phyloP scores from a whole-genome alignment of 257 asterid species.

The Solanum commersonii region DNA sequence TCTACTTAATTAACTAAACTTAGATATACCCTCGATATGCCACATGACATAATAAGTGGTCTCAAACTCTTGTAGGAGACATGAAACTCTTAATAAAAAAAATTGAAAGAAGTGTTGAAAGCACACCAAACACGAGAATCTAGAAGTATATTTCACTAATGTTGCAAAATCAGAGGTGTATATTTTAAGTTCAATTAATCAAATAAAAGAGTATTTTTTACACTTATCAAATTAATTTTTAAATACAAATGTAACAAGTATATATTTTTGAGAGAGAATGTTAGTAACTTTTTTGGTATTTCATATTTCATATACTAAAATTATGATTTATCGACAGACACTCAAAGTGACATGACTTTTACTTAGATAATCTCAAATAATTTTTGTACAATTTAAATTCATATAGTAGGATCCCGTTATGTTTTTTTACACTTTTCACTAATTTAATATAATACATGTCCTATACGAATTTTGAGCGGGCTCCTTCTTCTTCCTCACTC shows the following conservation, averaged over 20 bases:
- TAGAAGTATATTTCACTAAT: no score
- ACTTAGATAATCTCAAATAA: no score
- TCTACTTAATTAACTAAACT: neutral
- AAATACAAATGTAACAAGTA: neutral
- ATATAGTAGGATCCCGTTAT: fast-evolving
- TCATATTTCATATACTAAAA: neutral
- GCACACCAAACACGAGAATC: neutral
- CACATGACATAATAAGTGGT: neutral
- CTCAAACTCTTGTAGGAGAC: no score
- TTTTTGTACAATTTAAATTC: no score
- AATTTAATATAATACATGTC: fast-evolving
- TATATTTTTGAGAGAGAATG: neutral
- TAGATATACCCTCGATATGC: neutral
- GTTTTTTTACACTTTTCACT: neutral
- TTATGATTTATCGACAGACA: neutral
- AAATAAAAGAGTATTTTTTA: neutral
- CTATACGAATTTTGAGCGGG: neutral
- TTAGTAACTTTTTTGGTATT: neutral
- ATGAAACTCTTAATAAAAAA: neutral
- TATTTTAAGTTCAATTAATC: no score
- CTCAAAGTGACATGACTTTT: neutral
- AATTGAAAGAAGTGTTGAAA: neutral
- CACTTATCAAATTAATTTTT: neutral
- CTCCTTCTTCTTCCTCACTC: neutral
- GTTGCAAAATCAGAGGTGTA: no score